phyloP scores from a whole-genome alignment of 768 basidiomycete genomes.

The Psilocybe cyanescens region DNA sequence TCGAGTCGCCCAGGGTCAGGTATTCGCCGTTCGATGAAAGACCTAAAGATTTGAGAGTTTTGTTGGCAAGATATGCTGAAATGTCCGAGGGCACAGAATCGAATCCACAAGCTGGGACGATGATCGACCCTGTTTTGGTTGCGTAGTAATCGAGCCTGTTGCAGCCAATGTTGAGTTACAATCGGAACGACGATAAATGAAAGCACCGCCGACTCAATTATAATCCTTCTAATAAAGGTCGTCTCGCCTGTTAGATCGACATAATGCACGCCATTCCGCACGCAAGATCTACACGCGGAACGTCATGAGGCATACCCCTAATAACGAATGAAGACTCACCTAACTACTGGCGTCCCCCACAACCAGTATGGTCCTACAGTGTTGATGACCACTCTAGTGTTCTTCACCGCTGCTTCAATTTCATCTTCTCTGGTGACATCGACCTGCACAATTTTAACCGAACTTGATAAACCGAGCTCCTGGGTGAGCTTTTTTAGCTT shows the following conservation, averaged over 20 bases:
- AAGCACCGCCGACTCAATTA: conserved; percentile 52
- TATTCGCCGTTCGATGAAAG: conserved; percentile 19
- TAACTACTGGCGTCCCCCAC: conserved; percentile 75
- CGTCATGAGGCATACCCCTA: not conserved
- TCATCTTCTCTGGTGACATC: conserved; percentile 61
- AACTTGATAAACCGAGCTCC: conserved; percentile 46
- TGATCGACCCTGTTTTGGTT: conserved; percentile 67
- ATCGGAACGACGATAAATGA: conserved; percentile 1
- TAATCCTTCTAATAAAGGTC: conserved; percentile 66
- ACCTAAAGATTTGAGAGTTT: conserved; percentile 56
- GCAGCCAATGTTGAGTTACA: conserved; percentile 16
- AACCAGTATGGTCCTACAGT: conserved; percentile 76
- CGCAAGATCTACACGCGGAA: conserved; percentile 45
- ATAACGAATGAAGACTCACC: conserved; percentile 37
- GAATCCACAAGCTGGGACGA: conserved; percentile 79
- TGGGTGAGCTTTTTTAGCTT: conserved; percentile 60
- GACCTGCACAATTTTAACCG: conserved; percentile 51
- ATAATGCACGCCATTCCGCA: conserved; percentile 76
- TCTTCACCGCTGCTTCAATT: conserved; percentile 60
- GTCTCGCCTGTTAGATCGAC: conserved; percentile 84
- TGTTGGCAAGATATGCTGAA: conserved; percentile 67
- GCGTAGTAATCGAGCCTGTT: conserved; percentile 74
- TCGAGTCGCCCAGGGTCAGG: conserved; percentile 53
- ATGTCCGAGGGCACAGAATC: conserved; percentile 83
- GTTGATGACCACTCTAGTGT: conserved; percentile 73